phyloP scores from a whole-genome alignment of 306 rosid genomes.

The Inga laurina region DNA sequence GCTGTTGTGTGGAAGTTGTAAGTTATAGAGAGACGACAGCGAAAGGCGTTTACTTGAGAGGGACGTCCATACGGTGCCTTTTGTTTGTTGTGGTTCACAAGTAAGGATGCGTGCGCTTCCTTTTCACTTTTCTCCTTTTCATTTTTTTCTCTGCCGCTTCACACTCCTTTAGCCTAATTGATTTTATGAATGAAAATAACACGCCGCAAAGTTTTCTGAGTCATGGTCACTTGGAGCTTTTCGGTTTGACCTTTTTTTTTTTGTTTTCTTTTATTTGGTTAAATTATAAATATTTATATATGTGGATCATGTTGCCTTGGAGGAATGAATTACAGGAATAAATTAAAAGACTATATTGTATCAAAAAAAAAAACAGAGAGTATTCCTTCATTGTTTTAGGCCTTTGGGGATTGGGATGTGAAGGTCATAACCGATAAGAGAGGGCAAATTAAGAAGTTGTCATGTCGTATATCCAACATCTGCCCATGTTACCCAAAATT shows the following conservation, averaged over 20 bases:
- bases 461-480: background rate
- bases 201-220: background rate
- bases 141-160: background rate
- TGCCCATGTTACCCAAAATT: background rate
- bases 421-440: background rate
- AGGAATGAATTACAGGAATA: background rate
- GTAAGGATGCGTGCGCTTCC: too few species aligned
- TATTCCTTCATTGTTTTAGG: background rate
- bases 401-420: background rate
- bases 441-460: background rate
- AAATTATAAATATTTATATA: too few species aligned
- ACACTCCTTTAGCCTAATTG: background rate
- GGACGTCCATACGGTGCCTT: too few species aligned
- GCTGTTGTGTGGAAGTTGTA: too few species aligned
- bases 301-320: background rate
- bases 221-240: background rate
- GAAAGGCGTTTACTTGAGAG: too few species aligned
- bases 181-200: background rate
- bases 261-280: background rate
- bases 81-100: too few species aligned
- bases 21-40: too few species aligned
- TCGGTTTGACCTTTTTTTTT: too few species aligned
- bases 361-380: too few species aligned
- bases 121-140: background rate
- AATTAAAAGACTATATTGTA: background rate